Conservation (phyloP, 1,284 basidiomycete species). For the Exobasidium rhododendri region DNA sequence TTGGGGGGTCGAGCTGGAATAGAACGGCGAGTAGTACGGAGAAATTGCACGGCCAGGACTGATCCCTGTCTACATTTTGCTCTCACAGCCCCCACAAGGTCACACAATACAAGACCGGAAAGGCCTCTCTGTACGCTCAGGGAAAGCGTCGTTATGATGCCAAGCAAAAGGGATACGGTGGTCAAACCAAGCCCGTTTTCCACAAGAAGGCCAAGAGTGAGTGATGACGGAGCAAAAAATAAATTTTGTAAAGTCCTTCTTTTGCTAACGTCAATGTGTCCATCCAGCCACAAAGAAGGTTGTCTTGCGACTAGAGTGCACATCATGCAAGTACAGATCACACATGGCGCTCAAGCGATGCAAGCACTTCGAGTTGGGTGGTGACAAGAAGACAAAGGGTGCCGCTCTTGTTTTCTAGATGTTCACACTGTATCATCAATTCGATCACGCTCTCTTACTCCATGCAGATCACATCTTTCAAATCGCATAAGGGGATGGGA, state of each 20-base stretch:
- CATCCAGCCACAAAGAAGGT: slow-evolving; percentile 93
- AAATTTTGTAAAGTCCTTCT: too few species aligned
- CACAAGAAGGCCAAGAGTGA: slow-evolving; percentile 78
- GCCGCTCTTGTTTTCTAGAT: slow-evolving; percentile 58
- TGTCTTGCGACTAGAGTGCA: slow-evolving; percentile 95
- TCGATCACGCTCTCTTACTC: too few species aligned
- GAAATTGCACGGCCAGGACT: too few species aligned
- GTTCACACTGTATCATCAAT: neutral
- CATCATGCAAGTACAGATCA: slow-evolving; percentile 86
- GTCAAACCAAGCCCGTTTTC: slow-evolving; percentile 99
- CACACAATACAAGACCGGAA: slow-evolving; percentile 56
- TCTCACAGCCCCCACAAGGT: slow-evolving; percentile 52
- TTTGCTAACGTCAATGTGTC: too few species aligned
- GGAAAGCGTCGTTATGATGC: slow-evolving; percentile 99
- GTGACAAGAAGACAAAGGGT: slow-evolving; percentile 99
- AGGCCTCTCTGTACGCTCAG: slow-evolving; percentile 66
- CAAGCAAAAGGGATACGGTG: slow-evolving; percentile 99
- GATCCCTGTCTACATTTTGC: too few species aligned
- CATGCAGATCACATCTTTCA: too few species aligned
- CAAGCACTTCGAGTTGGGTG: slow-evolving; percentile 99
- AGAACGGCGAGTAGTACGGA: too few species aligned
- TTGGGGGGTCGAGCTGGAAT: too few species aligned
- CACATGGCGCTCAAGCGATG: slow-evolving; percentile 87
- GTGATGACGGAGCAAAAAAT: slow-evolving; percentile 11
- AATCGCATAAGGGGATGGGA: neutral